Evolutionary conservation across 1,284 basidiomycete genomes (phyloP), one percentile per base, ranked within the genome.

Genomic region (Puccinia coronata): DNA sequence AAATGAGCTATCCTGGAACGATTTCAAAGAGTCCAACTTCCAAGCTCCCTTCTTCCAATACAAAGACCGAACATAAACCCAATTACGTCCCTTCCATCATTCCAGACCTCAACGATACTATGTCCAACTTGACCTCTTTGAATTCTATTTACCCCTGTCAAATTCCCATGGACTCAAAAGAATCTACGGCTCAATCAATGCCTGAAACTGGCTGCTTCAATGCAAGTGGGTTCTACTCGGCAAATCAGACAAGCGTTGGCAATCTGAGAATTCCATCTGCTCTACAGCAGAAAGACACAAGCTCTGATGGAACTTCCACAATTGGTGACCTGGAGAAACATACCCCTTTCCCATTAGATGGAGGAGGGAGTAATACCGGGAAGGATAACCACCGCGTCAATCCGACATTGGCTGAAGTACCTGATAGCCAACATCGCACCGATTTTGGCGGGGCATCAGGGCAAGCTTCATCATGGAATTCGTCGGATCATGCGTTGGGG

Each of bases 121-220:
- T 39, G 59, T 63, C 59, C 34, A 39, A 39, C 59, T 39, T 63
- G 59, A 63, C 59, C 59, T 63, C 59, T 39, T 25, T 63, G 16
- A 5, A 39, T 20, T 2, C 18, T 39, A 2, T 16, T 39, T 23
- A 20, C 12, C 59, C 59, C 59, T 63, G 59, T 20, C 59, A 39
- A 63, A 20, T 39, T 63, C 18, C 34, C 34, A 8, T 23, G 9
- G 23, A 39, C 34, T 39, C 59, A 39, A 39, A 63, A 36, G 34
- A 9, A 39, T 39, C 59, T 39, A 63, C 18, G 28, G 18, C 59
- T 63, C 59, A 20, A 23, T 23, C 59, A 39, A 39, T 11, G 18
- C 59, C 59, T 63, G 18, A 63, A 34, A 39, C 39, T 23, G 34
- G 34, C 18, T 63, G 59, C 23, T 6, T 23, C 14, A 39, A 63